Percentiles rank a stretch among this genome's conserved stretches.
Evolutionary conservation across 306 rosid genomes (phyloP).

Genomic region (Inga leiocalycina): DNA sequence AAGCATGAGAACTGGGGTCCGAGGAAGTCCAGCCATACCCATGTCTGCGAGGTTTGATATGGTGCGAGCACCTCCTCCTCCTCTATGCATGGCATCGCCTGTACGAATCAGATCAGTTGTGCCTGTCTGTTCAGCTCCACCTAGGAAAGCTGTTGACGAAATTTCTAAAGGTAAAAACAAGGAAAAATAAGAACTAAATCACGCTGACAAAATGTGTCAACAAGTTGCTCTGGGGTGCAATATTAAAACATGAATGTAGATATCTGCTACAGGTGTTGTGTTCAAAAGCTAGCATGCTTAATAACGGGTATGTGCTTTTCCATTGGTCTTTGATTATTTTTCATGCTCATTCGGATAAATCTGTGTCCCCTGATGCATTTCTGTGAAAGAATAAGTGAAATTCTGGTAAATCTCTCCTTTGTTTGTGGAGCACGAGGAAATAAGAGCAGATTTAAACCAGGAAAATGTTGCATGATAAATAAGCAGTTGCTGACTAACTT

Average conservation of each 20-base stretch:
- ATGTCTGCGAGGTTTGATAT: constrained; percentile 39
- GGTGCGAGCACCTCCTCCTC: constrained; percentile 47
- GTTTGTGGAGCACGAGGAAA: neutral
- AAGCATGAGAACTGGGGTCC: constrained; percentile 50
- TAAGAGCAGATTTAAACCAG: too few relatives aligned
- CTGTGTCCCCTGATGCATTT: constrained; percentile 24
- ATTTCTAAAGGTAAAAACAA: constrained; percentile 24
- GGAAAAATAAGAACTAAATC: constrained; percentile 44
- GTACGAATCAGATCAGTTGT: constrained; percentile 79
- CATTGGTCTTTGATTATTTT: constrained; percentile 29
- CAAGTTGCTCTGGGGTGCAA: constrained; percentile 52
- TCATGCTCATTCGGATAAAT: constrained; percentile 23
- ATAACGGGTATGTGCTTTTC: constrained; percentile 23
- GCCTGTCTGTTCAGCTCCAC: constrained; percentile 88
- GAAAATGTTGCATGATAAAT: too few relatives aligned
- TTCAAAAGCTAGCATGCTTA: constrained; percentile 28
- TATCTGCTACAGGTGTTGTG: constrained; percentile 1
- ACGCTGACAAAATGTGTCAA: constrained; percentile 38
- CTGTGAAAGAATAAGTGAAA: constrained; percentile 20
- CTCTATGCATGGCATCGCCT: constrained; percentile 63
- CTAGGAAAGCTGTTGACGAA: constrained; percentile 50
- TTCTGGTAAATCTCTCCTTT: neutral
- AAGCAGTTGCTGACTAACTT: too few relatives aligned
- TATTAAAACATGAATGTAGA: constrained; percentile 38
- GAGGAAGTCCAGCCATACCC: constrained; percentile 41